Percentiles rank a stretch among this genome's conserved stretches.
Evolutionary conservation across 345 rosid species (phyloP).

Genomic region (Euphorbia pulcherrima): DNA sequence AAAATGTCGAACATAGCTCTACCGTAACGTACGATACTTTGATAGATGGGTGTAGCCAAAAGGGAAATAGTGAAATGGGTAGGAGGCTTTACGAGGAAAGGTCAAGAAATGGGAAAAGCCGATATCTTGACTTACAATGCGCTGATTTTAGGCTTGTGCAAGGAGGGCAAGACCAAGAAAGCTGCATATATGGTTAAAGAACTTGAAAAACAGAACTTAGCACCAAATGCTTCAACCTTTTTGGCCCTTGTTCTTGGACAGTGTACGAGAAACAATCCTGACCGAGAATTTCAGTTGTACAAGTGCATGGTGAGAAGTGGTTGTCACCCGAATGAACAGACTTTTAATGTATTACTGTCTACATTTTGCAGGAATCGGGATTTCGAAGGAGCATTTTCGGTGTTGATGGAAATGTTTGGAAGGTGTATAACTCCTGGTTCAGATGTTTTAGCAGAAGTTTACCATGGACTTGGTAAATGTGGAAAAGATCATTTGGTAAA

Average conservation of each 20-base stretch:
- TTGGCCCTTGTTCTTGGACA: conserved; percentile 76
- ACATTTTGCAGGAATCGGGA: conserved; percentile 55
- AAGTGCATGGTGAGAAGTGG: conserved; percentile 70
- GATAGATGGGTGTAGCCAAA: conserved; percentile 60
- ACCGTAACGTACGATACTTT: conserved; percentile 69
- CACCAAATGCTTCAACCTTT: conserved; percentile 71
- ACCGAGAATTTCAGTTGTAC: conserved; percentile 63
- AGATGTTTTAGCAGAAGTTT: conserved; percentile 36
- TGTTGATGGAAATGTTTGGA: conserved; percentile 53
- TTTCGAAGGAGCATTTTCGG: conserved; percentile 59
- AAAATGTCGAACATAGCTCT: conserved; percentile 49
- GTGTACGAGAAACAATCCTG: conserved; percentile 60
- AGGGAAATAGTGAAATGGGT: conserved; percentile 51
- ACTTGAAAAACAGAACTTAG: conserved; percentile 61
- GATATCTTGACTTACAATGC: conserved; percentile 76
- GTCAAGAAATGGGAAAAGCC: conserved; percentile 47
- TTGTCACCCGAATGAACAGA: conserved; percentile 52
- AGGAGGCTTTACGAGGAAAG: conserved; percentile 63
- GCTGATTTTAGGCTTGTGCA: conserved; percentile 72
- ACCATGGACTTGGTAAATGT: conserved; percentile 40
- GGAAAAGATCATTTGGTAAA: conserved; percentile 50
- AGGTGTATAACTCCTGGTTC: conserved; percentile 46
- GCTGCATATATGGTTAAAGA: conserved; percentile 74
- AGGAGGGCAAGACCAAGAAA: conserved; percentile 84
- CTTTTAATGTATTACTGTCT: conserved; percentile 42